phyloP scores from a whole-genome alignment of 1,284 basidiomycete species.

The Fomes fomentarius region DNA sequence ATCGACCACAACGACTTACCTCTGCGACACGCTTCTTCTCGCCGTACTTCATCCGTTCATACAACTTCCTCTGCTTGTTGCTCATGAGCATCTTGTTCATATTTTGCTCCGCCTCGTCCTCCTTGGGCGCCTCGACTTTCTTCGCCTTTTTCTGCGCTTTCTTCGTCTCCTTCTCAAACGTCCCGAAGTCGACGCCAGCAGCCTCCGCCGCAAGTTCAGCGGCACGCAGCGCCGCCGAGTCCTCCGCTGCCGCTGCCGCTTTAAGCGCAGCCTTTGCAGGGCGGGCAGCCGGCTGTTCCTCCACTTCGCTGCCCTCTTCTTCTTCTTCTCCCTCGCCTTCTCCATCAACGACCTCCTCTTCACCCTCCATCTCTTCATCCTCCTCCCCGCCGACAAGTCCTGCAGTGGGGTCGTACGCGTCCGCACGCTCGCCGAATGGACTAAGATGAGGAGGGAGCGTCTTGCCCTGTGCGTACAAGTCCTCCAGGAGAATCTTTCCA shows the following conservation, averaged over 20 bases:
- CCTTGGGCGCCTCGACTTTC: slow-evolving; percentile 37
- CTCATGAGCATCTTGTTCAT: slow-evolving; percentile 99
- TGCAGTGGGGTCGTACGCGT: slow-evolving; percentile 71
- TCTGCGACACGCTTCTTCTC: slow-evolving; percentile 81
- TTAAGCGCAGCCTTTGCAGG: slow-evolving; percentile 49
- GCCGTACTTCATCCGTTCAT: slow-evolving; percentile 93
- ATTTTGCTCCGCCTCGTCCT: slow-evolving; percentile 69
- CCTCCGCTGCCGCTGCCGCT: slow-evolving; percentile 58
- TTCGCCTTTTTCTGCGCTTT: slow-evolving; percentile 63
- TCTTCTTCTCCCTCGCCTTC: slow-evolving; percentile 37
- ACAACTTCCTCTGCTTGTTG: slow-evolving; percentile 95
- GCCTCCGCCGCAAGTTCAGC: slow-evolving; percentile 95
- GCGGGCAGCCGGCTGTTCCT: slow-evolving; percentile 43
- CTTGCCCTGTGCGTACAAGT: slow-evolving; percentile 85
- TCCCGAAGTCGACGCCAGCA: slow-evolving; percentile 82
- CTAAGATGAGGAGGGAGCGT: slow-evolving; percentile 94
- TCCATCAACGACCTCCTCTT: slow-evolving; percentile 33
- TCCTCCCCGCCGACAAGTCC: slow-evolving; percentile 41
- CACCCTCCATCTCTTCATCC: slow-evolving; percentile 38
- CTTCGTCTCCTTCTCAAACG: slow-evolving; percentile 82
- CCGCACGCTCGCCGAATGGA: slow-evolving; percentile 88
- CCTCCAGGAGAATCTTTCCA: slow-evolving; percentile 84
- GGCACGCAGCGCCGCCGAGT: slow-evolving; percentile 77
- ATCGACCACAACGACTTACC: slow-evolving; percentile 52
- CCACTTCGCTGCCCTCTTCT: slow-evolving; percentile 39